These are phyloP conservation scores for Termitomyces titanicus DNA, from an alignment of 768 basidiomycete genomes.

Conservation along the genomic window DNA sequence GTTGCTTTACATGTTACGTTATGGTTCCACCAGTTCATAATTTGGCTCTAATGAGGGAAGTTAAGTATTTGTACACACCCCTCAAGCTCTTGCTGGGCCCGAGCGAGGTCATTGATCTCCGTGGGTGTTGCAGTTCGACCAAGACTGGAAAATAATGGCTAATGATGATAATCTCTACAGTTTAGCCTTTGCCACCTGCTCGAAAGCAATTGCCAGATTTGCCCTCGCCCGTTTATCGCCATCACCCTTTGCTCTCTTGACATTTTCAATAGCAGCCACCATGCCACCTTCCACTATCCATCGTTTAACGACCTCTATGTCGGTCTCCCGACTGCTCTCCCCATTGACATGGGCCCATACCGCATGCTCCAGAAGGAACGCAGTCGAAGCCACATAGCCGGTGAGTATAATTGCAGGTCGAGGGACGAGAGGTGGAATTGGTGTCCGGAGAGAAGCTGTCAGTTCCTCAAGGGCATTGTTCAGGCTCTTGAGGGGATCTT, in stretches of 20 bases:
- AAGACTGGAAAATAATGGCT: background rate
- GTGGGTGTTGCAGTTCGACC: background rate
- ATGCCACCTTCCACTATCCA: conserved; percentile 46
- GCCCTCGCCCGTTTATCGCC: conserved; percentile 19
- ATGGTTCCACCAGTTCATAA: no score
- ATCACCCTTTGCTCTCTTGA: conserved; percentile 25
- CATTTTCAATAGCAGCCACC: conserved; percentile 33
- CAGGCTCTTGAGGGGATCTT: conserved; percentile 29
- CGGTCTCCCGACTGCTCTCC: conserved; percentile 31
- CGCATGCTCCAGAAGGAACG: conserved; percentile 67
- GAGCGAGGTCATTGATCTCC: background rate
- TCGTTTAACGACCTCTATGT: conserved; percentile 49
- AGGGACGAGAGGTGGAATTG: conserved; percentile 44
- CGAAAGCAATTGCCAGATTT: conserved; percentile 35
- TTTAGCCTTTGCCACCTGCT: conserved; percentile 18
- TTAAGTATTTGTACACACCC: no score
- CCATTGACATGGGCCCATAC: conserved; percentile 45
- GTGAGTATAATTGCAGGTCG: conserved; percentile 58
- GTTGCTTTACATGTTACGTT: no score
- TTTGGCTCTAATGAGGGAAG: no score
- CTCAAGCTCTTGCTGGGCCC: background rate
- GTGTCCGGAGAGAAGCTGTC: conserved; percentile 33
- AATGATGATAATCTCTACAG: conserved; percentile 8
- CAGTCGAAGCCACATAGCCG: conserved; percentile 48
- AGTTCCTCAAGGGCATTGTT: conserved; percentile 37